A percentile compares a stretch with the other conserved stretches of the same genome.
Conservation (phyloP, 495 filamentous ascomycete species). For the Tirmania nivea region DNA sequence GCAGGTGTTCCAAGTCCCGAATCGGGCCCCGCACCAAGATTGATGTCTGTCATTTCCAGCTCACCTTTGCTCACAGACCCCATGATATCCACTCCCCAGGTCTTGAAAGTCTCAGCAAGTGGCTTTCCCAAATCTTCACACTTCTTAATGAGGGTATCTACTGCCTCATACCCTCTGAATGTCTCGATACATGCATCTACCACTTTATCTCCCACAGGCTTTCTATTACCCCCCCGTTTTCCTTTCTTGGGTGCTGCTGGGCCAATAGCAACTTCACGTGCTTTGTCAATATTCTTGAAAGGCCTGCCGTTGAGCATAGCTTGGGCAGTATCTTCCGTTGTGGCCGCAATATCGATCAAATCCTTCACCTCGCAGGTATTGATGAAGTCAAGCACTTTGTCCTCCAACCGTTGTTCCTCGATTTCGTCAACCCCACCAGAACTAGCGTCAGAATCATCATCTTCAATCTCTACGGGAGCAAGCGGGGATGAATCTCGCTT, state of each 20-base stretch:
- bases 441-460: conserved; percentile 33
- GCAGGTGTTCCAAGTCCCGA: conserved; percentile 56
- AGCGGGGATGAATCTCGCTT: conserved; percentile 15
- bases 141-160: conserved; percentile 51
- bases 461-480: conserved; percentile 16
- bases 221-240: conserved; percentile 29
- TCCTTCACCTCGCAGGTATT: conserved; percentile 54
- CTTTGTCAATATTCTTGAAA: conserved; percentile 38
- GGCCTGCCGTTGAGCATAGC: conserved; percentile 46
- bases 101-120: conserved; percentile 44
- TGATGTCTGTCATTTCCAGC: conserved; percentile 41
- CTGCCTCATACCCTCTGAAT: conserved; percentile 47
- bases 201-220: conserved; percentile 44
- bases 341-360: conserved; percentile 54
- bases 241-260: conserved; percentile 19
- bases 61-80: conserved; percentile 36
- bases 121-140: conserved; percentile 51
- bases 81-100: conserved; percentile 57
- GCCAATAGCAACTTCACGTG: conserved; percentile 35
- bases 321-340: conserved; percentile 42
- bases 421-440: conserved; percentile 21
- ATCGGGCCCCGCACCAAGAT: conserved; percentile 29
- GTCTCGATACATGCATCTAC: conserved; percentile 51
- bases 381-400: conserved; percentile 52
- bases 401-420: conserved; percentile 26